These are phyloP conservation scores for Cadophora malorum DNA, from an alignment of 2,329 filamentous ascomycete genomes.

Conservation along the genomic window DNA sequence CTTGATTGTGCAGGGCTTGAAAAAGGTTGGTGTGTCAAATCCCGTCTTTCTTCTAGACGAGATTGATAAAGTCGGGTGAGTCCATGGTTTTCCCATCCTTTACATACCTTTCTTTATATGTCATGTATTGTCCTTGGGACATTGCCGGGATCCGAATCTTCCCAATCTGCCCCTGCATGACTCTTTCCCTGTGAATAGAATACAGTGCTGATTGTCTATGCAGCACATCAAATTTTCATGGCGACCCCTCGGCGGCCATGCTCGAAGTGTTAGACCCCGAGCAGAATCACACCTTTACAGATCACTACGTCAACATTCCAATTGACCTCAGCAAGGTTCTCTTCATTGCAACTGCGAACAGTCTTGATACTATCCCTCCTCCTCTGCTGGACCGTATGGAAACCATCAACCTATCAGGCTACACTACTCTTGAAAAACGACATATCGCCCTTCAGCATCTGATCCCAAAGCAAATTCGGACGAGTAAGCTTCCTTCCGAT, in stretches of 20 bases:
- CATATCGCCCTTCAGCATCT: slow-evolving; percentile 93
- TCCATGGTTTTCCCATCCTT: no score
- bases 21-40: slow-evolving; percentile 95
- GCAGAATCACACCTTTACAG: slow-evolving; percentile 92
- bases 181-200: not conserved
- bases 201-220: slow-evolving; percentile 13
- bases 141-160: not conserved
- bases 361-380: slow-evolving; percentile 91
- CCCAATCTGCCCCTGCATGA: not conserved
- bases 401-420: slow-evolving; percentile 89
- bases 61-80: slow-evolving; percentile 92
- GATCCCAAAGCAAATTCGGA: slow-evolving; percentile 93
- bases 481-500: slow-evolving; percentile 53
- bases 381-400: slow-evolving; percentile 97
- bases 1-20: slow-evolving; percentile 88
- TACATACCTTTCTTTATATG: not conserved
- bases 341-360: slow-evolving; percentile 97
- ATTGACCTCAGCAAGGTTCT: slow-evolving; percentile 96
- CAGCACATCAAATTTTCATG: slow-evolving; percentile 81
- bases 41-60: slow-evolving; percentile 96
- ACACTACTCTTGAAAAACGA: slow-evolving; percentile 95
- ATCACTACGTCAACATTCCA: slow-evolving; percentile 95
- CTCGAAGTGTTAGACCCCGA: slow-evolving; percentile 97
- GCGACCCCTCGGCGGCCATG: slow-evolving; percentile 96
- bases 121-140: no score